A percentile compares a stretch with the other conserved stretches of the same genome.
These are phyloP conservation scores for Apiospora malaysiana DNA, from an alignment of 2,329 filamentous ascomycete genomes.

Conservation along the genomic window DNA sequence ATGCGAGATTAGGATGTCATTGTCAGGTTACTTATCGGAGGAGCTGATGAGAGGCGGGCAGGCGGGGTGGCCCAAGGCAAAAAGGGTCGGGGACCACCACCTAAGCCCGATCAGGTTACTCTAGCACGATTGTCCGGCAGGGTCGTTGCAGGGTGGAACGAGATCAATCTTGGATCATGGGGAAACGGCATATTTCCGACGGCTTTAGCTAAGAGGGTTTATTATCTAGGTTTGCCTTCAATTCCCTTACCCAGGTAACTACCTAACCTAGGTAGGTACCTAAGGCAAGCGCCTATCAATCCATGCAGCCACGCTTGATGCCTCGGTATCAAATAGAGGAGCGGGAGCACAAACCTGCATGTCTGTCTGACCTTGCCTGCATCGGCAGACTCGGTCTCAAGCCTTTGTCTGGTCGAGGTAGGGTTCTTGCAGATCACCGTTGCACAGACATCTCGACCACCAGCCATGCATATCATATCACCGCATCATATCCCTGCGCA, in stretches of 20 bases:
- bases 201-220: no score
- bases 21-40: background rate
- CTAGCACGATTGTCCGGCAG: background rate
- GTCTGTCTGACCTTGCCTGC: constrained; percentile 8
- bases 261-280: background rate
- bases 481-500: background rate
- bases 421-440: constrained; percentile 3
- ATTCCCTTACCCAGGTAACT: background rate
- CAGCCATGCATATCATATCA: background rate
- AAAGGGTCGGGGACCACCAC: background rate
- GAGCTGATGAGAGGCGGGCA: background rate
- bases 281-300: background rate
- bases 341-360: background rate
- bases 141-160: background rate
- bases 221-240: no score
- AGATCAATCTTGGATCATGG: background rate
- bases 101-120: constrained; percentile 9
- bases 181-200: background rate
- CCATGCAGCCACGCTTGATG: background rate
- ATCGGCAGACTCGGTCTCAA: background rate
- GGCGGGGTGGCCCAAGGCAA: background rate
- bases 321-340: background rate
- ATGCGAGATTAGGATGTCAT: background rate
- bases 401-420: background rate
- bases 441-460: background rate